These are phyloP conservation scores for Globisporangium uncinulatum DNA, from an alignment of 352 stramenopile species.

Conservation along the genomic window DNA sequence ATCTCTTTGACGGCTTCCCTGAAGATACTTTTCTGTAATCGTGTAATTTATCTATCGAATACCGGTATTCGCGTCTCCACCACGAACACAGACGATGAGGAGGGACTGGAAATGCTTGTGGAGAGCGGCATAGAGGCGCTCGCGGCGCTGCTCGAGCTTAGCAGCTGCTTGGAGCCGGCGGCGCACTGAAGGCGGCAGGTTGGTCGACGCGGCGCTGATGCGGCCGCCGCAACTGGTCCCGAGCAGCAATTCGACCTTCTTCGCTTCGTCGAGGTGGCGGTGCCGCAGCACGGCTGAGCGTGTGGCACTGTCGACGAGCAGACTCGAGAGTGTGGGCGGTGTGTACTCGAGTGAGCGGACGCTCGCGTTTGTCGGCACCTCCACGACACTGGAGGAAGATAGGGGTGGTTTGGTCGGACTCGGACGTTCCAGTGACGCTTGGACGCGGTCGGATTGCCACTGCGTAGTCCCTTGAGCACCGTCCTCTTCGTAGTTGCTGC, in stretches of 20 bases:
- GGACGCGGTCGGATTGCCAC: background rate
- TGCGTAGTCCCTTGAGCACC: background rate
- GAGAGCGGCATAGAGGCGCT: conserved; percentile 51
- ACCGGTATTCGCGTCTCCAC: background rate
- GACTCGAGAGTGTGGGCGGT: conserved; percentile 12
- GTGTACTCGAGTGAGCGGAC: background rate
- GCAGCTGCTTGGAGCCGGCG: conserved; percentile 38
- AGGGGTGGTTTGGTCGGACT: background rate
- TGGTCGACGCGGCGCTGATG: conserved; percentile 39
- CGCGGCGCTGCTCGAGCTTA: conserved; percentile 36
- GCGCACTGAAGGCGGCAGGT: conserved; percentile 45
- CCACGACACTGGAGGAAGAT: no score
- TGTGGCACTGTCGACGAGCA: conserved; percentile 51
- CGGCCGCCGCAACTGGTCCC: conserved; percentile 47
- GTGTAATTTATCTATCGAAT: conserved; percentile 26
- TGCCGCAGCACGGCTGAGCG: conserved; percentile 19
- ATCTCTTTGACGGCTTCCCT: conserved; percentile 72
- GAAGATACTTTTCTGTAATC: conserved; percentile 74
- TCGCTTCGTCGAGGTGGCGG: conserved; percentile 34
- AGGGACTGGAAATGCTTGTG: conserved; percentile 37
- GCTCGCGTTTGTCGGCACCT: no score
- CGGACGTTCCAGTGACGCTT: background rate
- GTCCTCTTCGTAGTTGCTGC: conserved; percentile 12
- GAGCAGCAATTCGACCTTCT: conserved; percentile 69
- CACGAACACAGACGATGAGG: background rate